These are phyloP conservation scores for Fusarium oxysporum DNA, from an alignment of 2,329 filamentous ascomycete genomes.

Conservation along the genomic window DNA sequence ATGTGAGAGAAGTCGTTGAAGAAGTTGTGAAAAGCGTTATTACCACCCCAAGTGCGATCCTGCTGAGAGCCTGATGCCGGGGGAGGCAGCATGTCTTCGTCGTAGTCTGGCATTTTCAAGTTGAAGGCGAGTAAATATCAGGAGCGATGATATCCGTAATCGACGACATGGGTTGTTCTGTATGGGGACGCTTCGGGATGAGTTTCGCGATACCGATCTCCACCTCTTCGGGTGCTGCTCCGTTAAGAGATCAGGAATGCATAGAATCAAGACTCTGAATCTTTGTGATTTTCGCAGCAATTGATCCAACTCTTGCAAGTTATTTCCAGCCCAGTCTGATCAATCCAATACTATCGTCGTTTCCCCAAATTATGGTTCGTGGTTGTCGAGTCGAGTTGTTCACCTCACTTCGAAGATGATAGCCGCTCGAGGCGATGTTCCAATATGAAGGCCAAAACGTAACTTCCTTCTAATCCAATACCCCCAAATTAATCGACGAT, in stretches of 20 bases:
- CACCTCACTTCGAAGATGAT: not conserved
- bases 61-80: slow-evolving; percentile 50
- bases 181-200: slow-evolving; percentile 20
- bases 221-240: slow-evolving; percentile 29
- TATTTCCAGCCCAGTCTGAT: not conserved
- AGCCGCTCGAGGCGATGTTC: not conserved
- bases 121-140: slow-evolving; percentile 40
- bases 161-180: slow-evolving; percentile 45
- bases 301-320: not conserved
- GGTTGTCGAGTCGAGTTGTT: slow-evolving; percentile 1
- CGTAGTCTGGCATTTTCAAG: slow-evolving; percentile 47
- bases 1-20: slow-evolving; percentile 75
- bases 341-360: not conserved
- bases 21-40: slow-evolving; percentile 79
- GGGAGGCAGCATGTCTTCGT: slow-evolving; percentile 57
- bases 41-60: slow-evolving; percentile 68
- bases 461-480: slow-evolving; percentile 1
- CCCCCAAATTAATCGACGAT: slow-evolving; percentile 5
- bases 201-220: slow-evolving; percentile 33
- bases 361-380: slow-evolving; percentile 1
- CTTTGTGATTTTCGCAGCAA: not conserved
- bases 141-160: slow-evolving; percentile 36
- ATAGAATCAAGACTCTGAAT: slow-evolving; percentile 17
- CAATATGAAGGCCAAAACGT: not conserved
- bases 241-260: slow-evolving; percentile 16